These are phyloP conservation scores for Paecilomyces sp. DNA, from an alignment of 2,329 filamentous ascomycete genomes.

Conservation along the genomic window DNA sequence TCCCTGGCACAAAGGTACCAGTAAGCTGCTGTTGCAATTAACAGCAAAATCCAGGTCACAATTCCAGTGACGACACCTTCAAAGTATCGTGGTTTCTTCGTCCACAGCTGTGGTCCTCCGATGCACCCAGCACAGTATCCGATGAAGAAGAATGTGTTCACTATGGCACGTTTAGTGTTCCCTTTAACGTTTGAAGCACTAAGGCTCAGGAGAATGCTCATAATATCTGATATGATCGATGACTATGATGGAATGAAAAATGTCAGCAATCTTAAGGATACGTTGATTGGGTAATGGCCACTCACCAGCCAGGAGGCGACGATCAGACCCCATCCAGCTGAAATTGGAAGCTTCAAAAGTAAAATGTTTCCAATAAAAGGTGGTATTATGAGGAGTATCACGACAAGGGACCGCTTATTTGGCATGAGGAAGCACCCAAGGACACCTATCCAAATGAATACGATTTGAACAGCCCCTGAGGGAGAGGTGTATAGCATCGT, in stretches of 20 bases:
- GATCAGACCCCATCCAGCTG: constrained; percentile 42
- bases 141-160: constrained; percentile 45
- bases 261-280: neutral
- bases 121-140: constrained; percentile 44
- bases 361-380: constrained; percentile 41
- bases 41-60: constrained; percentile 37
- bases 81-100: constrained; percentile 36
- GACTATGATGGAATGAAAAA: constrained; percentile 15
- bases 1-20: constrained; percentile 28
- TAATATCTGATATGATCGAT: constrained; percentile 37
- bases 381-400: constrained; percentile 33
- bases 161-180: constrained; percentile 44
- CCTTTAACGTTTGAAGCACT: constrained; percentile 45
- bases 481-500: constrained; percentile 44
- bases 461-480: constrained; percentile 42
- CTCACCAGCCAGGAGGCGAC: constrained; percentile 40
- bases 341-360: constrained; percentile 34
- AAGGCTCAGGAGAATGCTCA: constrained; percentile 38
- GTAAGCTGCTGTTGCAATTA: constrained; percentile 27
- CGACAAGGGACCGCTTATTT: constrained; percentile 31
- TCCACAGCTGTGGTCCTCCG: constrained; percentile 44
- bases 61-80: constrained; percentile 42
- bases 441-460: constrained; percentile 41
- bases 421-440: constrained; percentile 33
- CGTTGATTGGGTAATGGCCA: neutral